Conservation (phyloP, 805 yeast species). For the Zygosaccharomyces kombuchaensis region DNA sequence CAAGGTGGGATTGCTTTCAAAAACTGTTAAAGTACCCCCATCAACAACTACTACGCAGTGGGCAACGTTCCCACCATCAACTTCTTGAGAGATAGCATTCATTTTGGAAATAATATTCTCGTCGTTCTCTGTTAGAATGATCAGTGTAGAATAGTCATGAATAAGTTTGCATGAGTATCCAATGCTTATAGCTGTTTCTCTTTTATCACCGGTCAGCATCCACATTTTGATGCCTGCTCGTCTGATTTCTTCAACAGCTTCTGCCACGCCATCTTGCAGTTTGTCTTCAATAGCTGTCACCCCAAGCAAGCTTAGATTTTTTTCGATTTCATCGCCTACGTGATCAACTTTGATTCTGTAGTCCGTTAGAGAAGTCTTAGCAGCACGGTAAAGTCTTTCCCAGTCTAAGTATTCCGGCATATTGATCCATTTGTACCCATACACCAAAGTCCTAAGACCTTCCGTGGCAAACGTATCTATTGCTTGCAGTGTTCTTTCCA, state of each 20-base stretch:
- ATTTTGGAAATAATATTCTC: slow-evolving; percentile 65
- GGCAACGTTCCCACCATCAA: slow-evolving; percentile 72
- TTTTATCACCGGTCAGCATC: slow-evolving; percentile 98
- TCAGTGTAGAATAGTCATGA: slow-evolving; percentile 86
- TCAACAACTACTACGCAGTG: slow-evolving; percentile 94
- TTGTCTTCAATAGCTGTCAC: slow-evolving; percentile 98
- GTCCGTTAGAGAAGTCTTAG: slow-evolving; percentile 68
- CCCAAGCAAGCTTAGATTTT: slow-evolving; percentile 65
- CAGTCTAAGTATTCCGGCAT: slow-evolving; percentile 57
- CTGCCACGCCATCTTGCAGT: slow-evolving; percentile 94
- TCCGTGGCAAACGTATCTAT: slow-evolving; percentile 93
- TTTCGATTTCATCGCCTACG: slow-evolving; percentile 71
- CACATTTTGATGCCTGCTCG: slow-evolving; percentile 93
- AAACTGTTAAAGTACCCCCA: slow-evolving; percentile 74
- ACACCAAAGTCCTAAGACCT: slow-evolving; percentile 86
- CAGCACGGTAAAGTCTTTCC: slow-evolving; percentile 63
- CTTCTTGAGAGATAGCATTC: slow-evolving; percentile 69
- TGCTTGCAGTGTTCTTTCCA: slow-evolving; percentile 83
- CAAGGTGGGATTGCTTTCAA: slow-evolving; percentile 69
- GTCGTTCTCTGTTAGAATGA: slow-evolving; percentile 53
- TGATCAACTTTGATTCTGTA: slow-evolving; percentile 63
- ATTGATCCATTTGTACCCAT: slow-evolving; percentile 71
- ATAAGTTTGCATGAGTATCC: slow-evolving; percentile 92
- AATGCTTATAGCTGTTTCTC: slow-evolving; percentile 96
- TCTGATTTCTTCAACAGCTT: slow-evolving; percentile 84